Evolutionary conservation across 352 stramenopile species (phyloP).

Genomic region (Blastocystis sp.): DNA sequence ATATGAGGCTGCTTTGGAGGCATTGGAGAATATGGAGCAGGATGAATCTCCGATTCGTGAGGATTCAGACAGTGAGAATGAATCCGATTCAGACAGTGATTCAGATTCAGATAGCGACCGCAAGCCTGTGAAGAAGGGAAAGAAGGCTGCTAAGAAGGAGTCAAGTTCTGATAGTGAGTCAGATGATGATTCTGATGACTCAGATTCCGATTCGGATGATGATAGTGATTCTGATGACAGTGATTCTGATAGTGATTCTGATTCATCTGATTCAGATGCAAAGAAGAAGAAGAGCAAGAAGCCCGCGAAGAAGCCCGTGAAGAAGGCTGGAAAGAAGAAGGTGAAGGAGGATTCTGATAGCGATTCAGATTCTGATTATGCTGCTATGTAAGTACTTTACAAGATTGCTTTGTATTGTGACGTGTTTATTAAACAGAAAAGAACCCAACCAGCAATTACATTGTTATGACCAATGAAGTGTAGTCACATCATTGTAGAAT

Average conservation of each 20-base stretch:
- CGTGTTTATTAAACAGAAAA: not conserved
- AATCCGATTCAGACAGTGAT: slow-evolving; percentile 35
- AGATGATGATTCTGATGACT: slow-evolving; percentile 1
- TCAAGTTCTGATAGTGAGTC: not conserved
- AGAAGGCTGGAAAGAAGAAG: slow-evolving; percentile 61
- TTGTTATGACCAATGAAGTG: no score
- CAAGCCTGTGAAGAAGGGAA: slow-evolving; percentile 49
- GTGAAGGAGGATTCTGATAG: slow-evolving; percentile 11
- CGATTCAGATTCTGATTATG: slow-evolving; percentile 61
- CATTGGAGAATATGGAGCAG: not conserved
- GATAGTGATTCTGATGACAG: slow-evolving; percentile 27
- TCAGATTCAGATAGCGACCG: not conserved
- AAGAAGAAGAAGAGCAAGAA: slow-evolving; percentile 59
- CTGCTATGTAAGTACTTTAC: slow-evolving; percentile 49
- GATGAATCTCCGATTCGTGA: slow-evolving; percentile 30
- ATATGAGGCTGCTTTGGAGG: slow-evolving; percentile 48
- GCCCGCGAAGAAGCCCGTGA: slow-evolving; percentile 44
- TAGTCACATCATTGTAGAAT: no score
- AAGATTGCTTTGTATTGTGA: not conserved
- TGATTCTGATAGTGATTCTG: slow-evolving; percentile 36
- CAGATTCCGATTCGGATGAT: not conserved
- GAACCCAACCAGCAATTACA: no score
- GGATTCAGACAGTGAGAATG: not conserved
- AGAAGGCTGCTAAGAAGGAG: slow-evolving; percentile 7
- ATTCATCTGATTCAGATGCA: slow-evolving; percentile 23